Conservation (phyloP, 495 filamentous ascomycete genomes). For the Podospora pseudoanserina region DNA sequence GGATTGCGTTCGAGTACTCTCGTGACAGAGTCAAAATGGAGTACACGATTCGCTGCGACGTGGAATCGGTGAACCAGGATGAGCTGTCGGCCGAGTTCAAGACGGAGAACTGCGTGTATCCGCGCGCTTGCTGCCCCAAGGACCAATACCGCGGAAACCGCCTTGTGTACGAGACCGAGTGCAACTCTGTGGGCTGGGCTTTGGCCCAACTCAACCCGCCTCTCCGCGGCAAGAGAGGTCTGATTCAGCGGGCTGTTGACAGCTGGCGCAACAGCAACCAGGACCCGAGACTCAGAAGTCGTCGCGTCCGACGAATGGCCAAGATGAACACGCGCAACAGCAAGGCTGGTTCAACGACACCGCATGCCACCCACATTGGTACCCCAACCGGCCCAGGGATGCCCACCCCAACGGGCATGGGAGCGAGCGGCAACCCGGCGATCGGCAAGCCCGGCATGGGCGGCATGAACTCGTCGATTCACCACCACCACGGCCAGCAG, state of each 20-base stretch:
- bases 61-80: conserved; percentile 92
- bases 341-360: conserved; percentile 49
- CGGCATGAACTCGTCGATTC: conserved; percentile 56
- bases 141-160: conserved; percentile 95
- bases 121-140: conserved; percentile 89
- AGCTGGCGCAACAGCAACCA: conserved; percentile 99
- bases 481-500: conserved; percentile 70
- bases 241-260: conserved; percentile 96
- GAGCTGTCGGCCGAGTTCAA: conserved; percentile 84
- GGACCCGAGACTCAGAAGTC: conserved; percentile 82
- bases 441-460: conserved; percentile 56
- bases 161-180: conserved; percentile 94
- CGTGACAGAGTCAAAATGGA: conserved; percentile 98
- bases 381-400: conserved; percentile 56
- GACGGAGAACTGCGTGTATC: conserved; percentile 96
- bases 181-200: conserved; percentile 97
- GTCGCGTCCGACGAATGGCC: conserved; percentile 88
- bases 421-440: conserved; percentile 40
- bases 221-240: conserved; percentile 84
- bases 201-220: conserved; percentile 88
- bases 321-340: conserved; percentile 79
- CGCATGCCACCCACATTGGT: conserved; percentile 45
- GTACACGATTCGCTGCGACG: conserved; percentile 97
- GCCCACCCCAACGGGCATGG: conserved; percentile 47
- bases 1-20: conserved; percentile 99